Evolutionary conservation across 2,329 filamentous ascomycete genomes (phyloP).

Genomic region (Aspergillus persii): DNA sequence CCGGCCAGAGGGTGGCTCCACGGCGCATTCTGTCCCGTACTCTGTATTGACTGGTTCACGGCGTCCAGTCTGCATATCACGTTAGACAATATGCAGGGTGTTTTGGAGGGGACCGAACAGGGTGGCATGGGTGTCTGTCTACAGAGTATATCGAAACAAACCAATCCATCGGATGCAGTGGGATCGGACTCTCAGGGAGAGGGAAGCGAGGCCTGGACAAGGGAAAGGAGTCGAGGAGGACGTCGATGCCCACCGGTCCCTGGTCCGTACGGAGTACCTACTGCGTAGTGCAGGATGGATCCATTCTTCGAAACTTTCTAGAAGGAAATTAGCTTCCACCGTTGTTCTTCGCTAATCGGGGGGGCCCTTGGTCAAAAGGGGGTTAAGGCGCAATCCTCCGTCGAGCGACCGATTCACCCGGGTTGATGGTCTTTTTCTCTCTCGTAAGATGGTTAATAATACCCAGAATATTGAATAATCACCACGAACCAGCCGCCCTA

Average conservation of each 20-base stretch:
- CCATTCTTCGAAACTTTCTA: constrained; percentile 33
- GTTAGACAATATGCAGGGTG: constrained; percentile 14
- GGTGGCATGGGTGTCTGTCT: neutral
- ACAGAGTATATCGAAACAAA: too few species aligned
- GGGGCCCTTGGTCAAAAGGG: constrained; percentile 13
- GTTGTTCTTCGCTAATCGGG: constrained; percentile 22
- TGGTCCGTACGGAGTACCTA: neutral
- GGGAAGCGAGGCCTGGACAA: neutral
- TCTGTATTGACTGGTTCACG: neutral
- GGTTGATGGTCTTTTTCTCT: neutral
- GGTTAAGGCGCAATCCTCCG: constrained; percentile 4
- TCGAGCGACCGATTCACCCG: constrained; percentile 5
- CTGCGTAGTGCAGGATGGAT: constrained; percentile 1
- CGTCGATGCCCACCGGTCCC: neutral
- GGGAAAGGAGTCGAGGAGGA: neutral
- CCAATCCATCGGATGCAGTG: neutral
- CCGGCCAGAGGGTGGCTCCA: constrained; percentile 7
- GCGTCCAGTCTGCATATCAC: constrained; percentile 13
- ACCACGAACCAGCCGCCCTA: neutral
- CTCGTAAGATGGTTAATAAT: neutral
- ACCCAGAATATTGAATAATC: neutral
- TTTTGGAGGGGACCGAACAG: neutral
- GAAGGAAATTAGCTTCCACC: constrained; percentile 34
- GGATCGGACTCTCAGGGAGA: neutral
- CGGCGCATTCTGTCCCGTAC: constrained; percentile 1